Evolutionary conservation across 306 rosid genomes (phyloP), one percentile per base, ranked within the genome.

Genomic region (Biancaea sappan): DNA sequence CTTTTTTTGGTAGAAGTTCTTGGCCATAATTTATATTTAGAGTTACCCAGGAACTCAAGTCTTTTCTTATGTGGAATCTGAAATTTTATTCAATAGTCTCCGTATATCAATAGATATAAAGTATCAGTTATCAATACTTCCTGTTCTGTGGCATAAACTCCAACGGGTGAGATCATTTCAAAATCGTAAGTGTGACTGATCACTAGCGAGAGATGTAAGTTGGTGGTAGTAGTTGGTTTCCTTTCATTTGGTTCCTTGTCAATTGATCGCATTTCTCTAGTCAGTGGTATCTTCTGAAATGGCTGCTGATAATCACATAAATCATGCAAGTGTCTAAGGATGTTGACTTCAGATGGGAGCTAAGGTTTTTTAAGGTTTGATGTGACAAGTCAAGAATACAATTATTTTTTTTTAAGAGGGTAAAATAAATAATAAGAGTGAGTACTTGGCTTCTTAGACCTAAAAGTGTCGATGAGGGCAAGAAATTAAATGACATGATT

Each of bases 61-160:
- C 14, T 50, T 52, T 51, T 44, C 28, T 12, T 24, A 13, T 24
- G 32, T 34, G 24, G 37, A 66, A 77, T 44, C 14, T 58, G 15
- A 16, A 40, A 24, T 72, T 76, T 53, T 46, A 53, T 75, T 62
- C 47, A 28, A 56, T 37, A 60, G 74, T 70, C 47, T 66, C 37
- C 53, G 26, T 16, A 21, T 51, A 34, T 59, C 12, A 18, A 50
- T 4, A 11, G 13, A 50, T 50, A 8, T n/a, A 3, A 19, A 50
- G 26, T 47, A 8, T 6, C 26, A 19, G 19, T 18, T 5, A 6
- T 50, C 4, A 40, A 9, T 24, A 51, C 77, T 22, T 75, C 22
- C 54, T 52, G 38, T 66, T 48, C 63, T 61, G 22, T 51, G 10
- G 52, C 40, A 16, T 46, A 66, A 72, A 26, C 46, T 35, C 46